Conservation (phyloP, 2,329 filamentous ascomycete genomes). For the Colletotrichum sp. region DNA sequence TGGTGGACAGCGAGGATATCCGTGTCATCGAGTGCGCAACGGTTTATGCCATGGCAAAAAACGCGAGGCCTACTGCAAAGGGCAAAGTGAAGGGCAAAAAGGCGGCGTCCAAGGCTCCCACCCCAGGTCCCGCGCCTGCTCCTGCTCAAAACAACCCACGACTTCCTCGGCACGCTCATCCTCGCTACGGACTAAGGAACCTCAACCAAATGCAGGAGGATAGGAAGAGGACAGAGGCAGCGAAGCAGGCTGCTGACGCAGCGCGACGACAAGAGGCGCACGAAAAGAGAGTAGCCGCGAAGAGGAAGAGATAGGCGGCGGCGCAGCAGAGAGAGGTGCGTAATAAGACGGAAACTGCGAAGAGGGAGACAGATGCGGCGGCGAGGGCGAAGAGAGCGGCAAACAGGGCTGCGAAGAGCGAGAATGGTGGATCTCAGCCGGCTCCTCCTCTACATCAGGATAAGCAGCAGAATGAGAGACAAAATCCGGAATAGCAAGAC, state of each 20-base stretch:
- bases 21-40: neutral
- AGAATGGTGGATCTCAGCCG: too few relatives aligned
- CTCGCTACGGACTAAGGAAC: neutral
- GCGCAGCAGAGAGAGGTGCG: neutral
- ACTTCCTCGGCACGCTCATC: neutral
- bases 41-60: neutral
- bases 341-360: too few relatives aligned
- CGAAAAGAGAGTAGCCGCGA: neutral
- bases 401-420: too few relatives aligned
- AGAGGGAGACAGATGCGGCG: too few relatives aligned
- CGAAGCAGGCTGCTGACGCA: neutral
- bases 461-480: too few relatives aligned
- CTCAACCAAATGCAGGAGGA: neutral
- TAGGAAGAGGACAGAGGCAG: neutral
- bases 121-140: neutral
- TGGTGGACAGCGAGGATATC: rapidly evolving
- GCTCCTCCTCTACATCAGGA: too few relatives aligned
- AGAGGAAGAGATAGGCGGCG: neutral
- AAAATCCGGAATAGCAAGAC: neutral
- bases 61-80: neutral
- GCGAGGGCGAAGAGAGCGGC: too few relatives aligned
- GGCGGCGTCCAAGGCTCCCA: neutral
- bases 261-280: neutral
- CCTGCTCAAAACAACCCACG: neutral
- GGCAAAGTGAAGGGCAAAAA: neutral